Base-by-base conservation (phyloP, 2,329 filamentous ascomycete species). In the Fusarium anthophilum region DNA sequence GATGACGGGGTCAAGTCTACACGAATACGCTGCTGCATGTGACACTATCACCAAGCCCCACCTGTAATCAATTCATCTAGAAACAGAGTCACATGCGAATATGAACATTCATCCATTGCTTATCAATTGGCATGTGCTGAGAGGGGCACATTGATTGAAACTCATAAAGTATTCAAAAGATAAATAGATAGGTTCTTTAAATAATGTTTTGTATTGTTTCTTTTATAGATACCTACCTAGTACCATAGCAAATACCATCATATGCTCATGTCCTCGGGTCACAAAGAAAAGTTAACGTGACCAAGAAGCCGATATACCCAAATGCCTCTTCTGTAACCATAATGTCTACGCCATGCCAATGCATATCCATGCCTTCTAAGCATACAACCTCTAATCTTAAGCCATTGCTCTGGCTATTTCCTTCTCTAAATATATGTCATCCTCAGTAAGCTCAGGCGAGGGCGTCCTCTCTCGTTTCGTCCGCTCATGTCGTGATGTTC, bases 331-430 rank as follows among this genome's bases (percentile, higher is more conserved):
- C 57, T 58, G 28, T 38, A 50, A 45, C 32, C 63, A 63, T 45
- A 32, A 45, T 55, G 30, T 70, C 45, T 67, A 67, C 64, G 51
- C 32, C 72, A 43, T 72, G 43, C 50, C 53, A 59, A 60, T 61
- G 53, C 53, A 54, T 41, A 57, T n/a, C 22, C 47, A 18, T 57
- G 28, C 37, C 32, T 38, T 70, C 64, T 48, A 73, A 59, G 9
- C 30, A 39, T 63, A 24, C 65, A 26, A 28, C 35, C 50, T 26
- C 48, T 53, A 15, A 28, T 39, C 60, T 74, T 57, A 77, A 60
- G 66, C 76, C 32, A 76, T 77, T 58, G 74, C 74, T 28, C 65
- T 64, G 18, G 74, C 66, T 41, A 71, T 68, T 48, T 78, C 68
- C 32, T 66, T 77, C 50, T 72, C 59, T 48, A 75, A 47, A 35